Evolutionary conservation across 148 eudicot species (phyloP).

Genomic region (Nepenthes gracilis): DNA sequence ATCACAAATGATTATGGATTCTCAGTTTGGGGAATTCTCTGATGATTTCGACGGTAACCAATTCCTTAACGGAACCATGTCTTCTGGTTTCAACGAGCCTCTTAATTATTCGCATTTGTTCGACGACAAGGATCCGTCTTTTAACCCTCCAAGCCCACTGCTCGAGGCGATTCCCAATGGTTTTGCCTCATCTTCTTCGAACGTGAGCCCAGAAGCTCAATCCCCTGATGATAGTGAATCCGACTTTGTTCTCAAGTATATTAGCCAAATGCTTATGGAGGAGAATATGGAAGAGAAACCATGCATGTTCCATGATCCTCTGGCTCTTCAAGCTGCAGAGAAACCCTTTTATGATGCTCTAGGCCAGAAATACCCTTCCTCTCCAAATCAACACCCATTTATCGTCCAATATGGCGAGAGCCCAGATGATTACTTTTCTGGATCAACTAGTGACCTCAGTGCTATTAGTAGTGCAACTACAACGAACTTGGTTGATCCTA

Average conservation of each 20-base stretch:
- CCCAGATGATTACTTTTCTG: conserved; percentile 19
- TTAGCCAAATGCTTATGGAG: conserved; percentile 44
- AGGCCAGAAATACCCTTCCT: conserved; percentile 22
- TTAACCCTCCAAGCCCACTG: neutral
- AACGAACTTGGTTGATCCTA: conserved; percentile 20
- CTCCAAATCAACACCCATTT: conserved; percentile 24
- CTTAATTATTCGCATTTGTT: too few relatives aligned
- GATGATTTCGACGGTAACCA: too few relatives aligned
- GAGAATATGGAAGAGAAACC: conserved; percentile 34
- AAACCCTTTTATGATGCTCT: conserved; percentile 40
- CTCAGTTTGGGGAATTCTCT: too few relatives aligned
- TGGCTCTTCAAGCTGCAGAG: conserved; percentile 44
- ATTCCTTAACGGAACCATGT: too few relatives aligned
- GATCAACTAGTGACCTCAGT: conserved; percentile 17
- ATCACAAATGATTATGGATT: too few relatives aligned
- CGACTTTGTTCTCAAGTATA: conserved; percentile 35
- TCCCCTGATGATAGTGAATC: conserved; percentile 30
- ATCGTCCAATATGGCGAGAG: conserved; percentile 22
- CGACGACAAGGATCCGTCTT: too few relatives aligned
- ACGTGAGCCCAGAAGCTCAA: conserved; percentile 11
- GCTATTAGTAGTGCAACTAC: conserved; percentile 11
- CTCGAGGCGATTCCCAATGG: neutral
- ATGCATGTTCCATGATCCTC: conserved; percentile 35
- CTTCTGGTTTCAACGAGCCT: too few relatives aligned
- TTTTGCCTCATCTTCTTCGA: neutral